Percentiles rank a stretch among this genome's conserved stretches.
phyloP scores from a whole-genome alignment of 2,329 filamentous ascomycete species.

The Fusarium lyarnte region DNA sequence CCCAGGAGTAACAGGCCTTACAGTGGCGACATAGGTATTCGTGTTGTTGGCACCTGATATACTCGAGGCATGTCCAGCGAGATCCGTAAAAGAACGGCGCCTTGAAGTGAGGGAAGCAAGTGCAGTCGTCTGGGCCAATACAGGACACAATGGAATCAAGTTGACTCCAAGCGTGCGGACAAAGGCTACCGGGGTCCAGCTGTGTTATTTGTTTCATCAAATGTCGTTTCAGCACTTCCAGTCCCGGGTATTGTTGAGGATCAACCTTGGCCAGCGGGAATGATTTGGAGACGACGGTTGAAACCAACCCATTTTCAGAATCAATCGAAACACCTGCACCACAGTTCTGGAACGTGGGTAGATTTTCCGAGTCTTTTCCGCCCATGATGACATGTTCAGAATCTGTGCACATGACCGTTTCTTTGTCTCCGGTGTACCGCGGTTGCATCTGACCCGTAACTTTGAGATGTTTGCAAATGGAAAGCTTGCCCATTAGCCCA shows the following conservation, averaged over 20 bases:
- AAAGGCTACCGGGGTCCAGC: neutral
- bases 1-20: too few species aligned
- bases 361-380: neutral
- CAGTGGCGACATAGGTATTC: too few species aligned
- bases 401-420: neutral
- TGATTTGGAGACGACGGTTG: too few species aligned
- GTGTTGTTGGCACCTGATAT: too few species aligned
- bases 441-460: neutral
- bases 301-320: too few species aligned
- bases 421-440: too few species aligned
- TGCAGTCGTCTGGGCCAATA: too few species aligned
- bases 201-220: neutral
- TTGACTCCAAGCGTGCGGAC: neutral
- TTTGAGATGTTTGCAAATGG: neutral
- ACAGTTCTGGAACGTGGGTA: accelerated
- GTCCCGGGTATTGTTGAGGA: neutral
- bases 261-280: neutral
- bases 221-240: neutral
- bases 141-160: too few species aligned
- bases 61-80: too few species aligned
- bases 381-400: neutral
- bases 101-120: too few species aligned
- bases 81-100: too few species aligned
- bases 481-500: neutral
- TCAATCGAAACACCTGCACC: neutral